Conservation (phyloP, 2,329 filamentous ascomycete species). For the Nothomitra cinnamomea region DNA sequence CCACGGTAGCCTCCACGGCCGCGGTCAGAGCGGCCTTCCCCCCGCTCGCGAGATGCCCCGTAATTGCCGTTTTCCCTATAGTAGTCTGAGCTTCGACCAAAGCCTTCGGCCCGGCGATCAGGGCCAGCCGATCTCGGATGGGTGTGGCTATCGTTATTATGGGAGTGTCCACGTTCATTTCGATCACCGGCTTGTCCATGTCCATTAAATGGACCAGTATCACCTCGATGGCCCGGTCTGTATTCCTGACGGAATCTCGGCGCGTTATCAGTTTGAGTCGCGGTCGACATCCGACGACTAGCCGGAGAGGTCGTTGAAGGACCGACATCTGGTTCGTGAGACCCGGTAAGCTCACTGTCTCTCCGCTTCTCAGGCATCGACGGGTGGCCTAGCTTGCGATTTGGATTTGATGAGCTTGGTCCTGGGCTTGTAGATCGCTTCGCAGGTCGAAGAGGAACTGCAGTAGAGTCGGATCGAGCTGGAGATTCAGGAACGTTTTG, state of each 20-base stretch:
- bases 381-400: neutral
- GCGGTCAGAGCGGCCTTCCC: slow-evolving; percentile 22
- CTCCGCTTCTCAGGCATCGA: neutral
- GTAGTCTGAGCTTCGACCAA: slow-evolving; percentile 14
- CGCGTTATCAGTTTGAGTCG: slow-evolving; percentile 18
- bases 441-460: neutral
- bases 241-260: slow-evolving; percentile 2
- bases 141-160: slow-evolving; percentile 12
- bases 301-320: neutral
- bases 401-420: neutral
- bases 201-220: slow-evolving; percentile 1
- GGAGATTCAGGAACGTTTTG: slow-evolving; percentile 6
- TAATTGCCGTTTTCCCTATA: slow-evolving; percentile 15
- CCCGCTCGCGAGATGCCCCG: slow-evolving; percentile 18
- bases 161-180: neutral
- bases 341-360: neutral
- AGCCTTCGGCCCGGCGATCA: slow-evolving; percentile 18
- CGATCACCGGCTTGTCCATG: slow-evolving; percentile 9
- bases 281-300: slow-evolving; percentile 17
- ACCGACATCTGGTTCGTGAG: neutral
- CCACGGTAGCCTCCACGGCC: slow-evolving; percentile 30
- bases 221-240: slow-evolving; percentile 2
- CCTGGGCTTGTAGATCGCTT: neutral
- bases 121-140: slow-evolving; percentile 11
- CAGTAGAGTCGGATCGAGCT: neutral